Evolutionary conservation across 1,284 basidiomycete species (phyloP).

Genomic region (Wolfiporia cocos): DNA sequence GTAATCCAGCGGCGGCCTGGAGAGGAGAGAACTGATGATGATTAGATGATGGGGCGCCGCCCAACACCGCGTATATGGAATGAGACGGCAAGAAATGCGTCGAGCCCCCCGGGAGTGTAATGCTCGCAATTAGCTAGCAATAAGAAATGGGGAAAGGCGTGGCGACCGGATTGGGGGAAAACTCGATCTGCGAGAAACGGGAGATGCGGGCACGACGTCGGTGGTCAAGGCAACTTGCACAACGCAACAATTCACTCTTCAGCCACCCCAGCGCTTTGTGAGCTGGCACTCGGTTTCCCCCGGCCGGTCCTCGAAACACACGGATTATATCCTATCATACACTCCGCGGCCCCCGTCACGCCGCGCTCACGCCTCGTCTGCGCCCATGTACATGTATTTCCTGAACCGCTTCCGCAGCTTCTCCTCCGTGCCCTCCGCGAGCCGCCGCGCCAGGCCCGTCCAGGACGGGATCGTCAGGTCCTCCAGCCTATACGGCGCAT

Average conservation of each 20-base stretch:
- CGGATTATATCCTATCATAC: too few species aligned
- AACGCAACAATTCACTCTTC: background rate
- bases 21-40: conserved; percentile 8
- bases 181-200: conserved; percentile 22
- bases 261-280: background rate
- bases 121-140: conserved; percentile 13
- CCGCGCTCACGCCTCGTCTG: conserved; percentile 26
- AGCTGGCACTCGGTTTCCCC: too few species aligned
- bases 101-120: conserved; percentile 6
- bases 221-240: conserved; percentile 64
- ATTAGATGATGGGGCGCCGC: conserved; percentile 15
- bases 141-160: conserved; percentile 12
- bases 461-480: conserved; percentile 80
- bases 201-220: conserved; percentile 25
- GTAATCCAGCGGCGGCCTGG: conserved; percentile 8
- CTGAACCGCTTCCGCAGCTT: conserved; percentile 63
- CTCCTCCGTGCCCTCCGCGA: conserved; percentile 49
- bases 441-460: conserved; percentile 60
- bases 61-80: conserved; percentile 11
- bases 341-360: conserved; percentile 7
- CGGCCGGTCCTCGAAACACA: conserved; percentile 11
- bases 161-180: conserved; percentile 16
- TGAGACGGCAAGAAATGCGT: background rate
- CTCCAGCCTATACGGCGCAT: conserved; percentile 63
- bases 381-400: conserved; percentile 66